Evolutionary conservation across 768 basidiomycete genomes (phyloP), one percentile per base, ranked within the genome.

Genomic region (Podaxis sp.): DNA sequence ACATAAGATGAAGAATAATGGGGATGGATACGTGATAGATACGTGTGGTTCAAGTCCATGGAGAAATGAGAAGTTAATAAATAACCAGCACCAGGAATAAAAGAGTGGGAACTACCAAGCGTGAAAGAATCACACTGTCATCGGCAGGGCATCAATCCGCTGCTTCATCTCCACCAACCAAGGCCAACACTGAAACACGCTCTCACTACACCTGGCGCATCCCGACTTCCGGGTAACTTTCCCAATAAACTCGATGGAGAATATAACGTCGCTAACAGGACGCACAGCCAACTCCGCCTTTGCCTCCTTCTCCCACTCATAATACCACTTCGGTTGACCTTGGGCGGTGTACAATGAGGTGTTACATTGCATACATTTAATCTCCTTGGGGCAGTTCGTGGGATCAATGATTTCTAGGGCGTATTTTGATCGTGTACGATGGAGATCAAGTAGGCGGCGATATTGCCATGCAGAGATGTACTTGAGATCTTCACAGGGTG

Each of bases 321-420:
- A 68, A 89, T 88, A 91, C 89, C 88, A 90, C 69, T 79, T 80
- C 21, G 90, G 89, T 4, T 78, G 76, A 4, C 75, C 74, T 60
- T 82, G 74, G 53, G 77, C 72, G 1, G 77, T 74, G 63, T 70
- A 69, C 6, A 73, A 62, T 1, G 76, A 77, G 4, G 83, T 83
- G 42, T 87, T 89, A 65, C 88, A 91, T 62, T 86, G 82, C 74
- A 85, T 80, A 71, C 90, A 90, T 70, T 83, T 84, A 64, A 87
- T 67, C 36, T 81, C 76, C 2, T 78, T 75, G 0, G 81, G 73
- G 13, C 46, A 61, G 6, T 57, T 58, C 2, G 47, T 40, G 18
- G 75, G 68, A 61, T 75, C 72, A 6, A 90, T 69, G 42, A 85
- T 69, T 11, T 74, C 75, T 32, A 76, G 71, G 1, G 86, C 85